Evolutionary conservation across 805 yeast species (phyloP).

Genomic region (Maudiozyma saulgeensis): DNA sequence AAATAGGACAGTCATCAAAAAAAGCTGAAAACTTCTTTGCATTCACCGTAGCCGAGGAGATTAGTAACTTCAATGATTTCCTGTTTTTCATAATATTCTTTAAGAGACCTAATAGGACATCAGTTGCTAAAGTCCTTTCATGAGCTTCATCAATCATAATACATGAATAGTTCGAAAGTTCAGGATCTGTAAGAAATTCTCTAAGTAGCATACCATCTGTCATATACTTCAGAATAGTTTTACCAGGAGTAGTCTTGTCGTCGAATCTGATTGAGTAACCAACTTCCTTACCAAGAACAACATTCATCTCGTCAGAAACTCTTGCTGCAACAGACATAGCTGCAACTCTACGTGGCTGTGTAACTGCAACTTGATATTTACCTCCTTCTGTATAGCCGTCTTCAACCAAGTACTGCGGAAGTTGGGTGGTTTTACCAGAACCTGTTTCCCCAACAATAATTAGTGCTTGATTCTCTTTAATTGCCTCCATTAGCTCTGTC

Average conservation of each 20-base stretch:
- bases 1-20: constrained; percentile 76
- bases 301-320: constrained; percentile 84
- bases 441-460: constrained; percentile 85
- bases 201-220: constrained; percentile 93
- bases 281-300: constrained; percentile 72
- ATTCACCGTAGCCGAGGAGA: constrained; percentile 93
- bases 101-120: constrained; percentile 65
- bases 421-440: constrained; percentile 89
- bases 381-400: constrained; percentile 61
- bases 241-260: constrained; percentile 47
- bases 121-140: constrained; percentile 91
- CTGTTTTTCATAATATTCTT: constrained; percentile 58
- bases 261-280: constrained; percentile 89
- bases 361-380: constrained; percentile 64
- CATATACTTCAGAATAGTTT: constrained; percentile 75
- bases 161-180: constrained; percentile 58
- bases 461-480: constrained; percentile 53
- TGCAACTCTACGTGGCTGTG: constrained; percentile 94
- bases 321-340: constrained; percentile 85
- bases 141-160: constrained; percentile 96
- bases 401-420: constrained; percentile 79
- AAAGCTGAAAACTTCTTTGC: constrained; percentile 78
- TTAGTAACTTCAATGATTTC: constrained; percentile 61
- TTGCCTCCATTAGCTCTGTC: constrained; percentile 47
- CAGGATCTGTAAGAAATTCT: constrained; percentile 74